Evolutionary conservation across 176 grass and related monocot genomes (phyloP).

Genomic region (Echinochloa phyllopogon): DNA sequence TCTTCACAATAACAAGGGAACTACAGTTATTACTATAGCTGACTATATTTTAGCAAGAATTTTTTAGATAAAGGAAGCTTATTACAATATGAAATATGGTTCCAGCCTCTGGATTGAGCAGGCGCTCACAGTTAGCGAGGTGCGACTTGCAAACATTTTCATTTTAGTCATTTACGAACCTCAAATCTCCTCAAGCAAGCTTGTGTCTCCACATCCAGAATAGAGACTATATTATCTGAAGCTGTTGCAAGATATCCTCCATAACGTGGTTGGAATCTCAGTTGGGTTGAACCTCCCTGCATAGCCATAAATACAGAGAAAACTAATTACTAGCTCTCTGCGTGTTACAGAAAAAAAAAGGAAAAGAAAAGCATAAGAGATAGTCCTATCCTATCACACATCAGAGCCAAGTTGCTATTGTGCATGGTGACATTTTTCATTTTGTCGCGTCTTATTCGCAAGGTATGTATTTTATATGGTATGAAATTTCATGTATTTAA

Average conservation of each 20-base stretch:
- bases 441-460: neutral
- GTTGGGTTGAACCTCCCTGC: constrained; percentile 83
- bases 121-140: neutral
- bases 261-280: constrained; percentile 84
- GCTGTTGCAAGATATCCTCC: constrained; percentile 78
- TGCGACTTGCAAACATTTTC: neutral
- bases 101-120: neutral
- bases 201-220: constrained; percentile 94
- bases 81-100: neutral
- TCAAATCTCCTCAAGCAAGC: constrained; percentile 55
- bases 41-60: neutral
- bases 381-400: constrained; percentile 16
- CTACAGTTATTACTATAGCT: neutral
- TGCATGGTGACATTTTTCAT: constrained; percentile 9
- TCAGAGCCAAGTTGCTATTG: constrained; percentile 25
- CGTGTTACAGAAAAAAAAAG: neutral
- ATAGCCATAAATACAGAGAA: constrained; percentile 34
- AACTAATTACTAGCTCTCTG: neutral
- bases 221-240: constrained; percentile 71
- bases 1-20: neutral
- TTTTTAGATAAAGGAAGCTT: neutral
- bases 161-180: constrained; percentile 39
- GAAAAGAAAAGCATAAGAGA: neutral
- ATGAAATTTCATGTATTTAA: constrained; percentile 14
- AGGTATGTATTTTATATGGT: neutral